These are phyloP conservation scores for Quercus lobata DNA, from an alignment of 331 rosid species.

Conservation along the genomic window DNA sequence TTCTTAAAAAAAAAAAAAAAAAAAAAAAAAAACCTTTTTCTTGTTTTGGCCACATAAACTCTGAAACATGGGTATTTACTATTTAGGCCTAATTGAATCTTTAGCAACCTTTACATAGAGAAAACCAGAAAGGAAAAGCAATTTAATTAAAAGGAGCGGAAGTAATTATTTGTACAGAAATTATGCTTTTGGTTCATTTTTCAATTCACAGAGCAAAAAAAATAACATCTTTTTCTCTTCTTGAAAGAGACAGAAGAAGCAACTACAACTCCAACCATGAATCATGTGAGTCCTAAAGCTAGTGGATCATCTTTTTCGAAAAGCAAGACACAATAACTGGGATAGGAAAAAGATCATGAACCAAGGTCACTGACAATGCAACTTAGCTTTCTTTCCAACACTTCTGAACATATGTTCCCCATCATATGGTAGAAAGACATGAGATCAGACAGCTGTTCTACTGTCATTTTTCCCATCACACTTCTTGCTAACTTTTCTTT, in stretches of 20 bases:
- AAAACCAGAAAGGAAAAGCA: background rate
- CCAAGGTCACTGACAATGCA: conserved; percentile 32
- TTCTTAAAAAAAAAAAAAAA: no score
- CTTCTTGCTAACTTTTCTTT: conserved; percentile 62
- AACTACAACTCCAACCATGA: background rate
- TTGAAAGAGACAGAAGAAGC: background rate
- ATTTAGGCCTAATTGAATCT: no score
- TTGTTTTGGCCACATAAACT: no score
- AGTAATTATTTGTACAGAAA: background rate
- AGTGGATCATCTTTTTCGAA: conserved; percentile 4
- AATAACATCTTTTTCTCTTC: background rate
- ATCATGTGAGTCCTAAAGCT: conserved; percentile 8
- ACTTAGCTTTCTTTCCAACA: conserved; percentile 56
- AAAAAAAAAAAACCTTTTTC: no score
- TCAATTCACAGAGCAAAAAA: background rate
- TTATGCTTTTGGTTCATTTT: background rate
- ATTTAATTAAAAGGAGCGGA: background rate
- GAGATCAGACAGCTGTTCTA: conserved; percentile 72
- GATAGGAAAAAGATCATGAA: background rate
- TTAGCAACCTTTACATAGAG: background rate
- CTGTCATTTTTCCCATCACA: conserved; percentile 74
- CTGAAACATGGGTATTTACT: no score
- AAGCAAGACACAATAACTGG: conserved; percentile 5
- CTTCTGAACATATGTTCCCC: conserved; percentile 73
- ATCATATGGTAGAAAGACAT: conserved; percentile 76